Evolutionary conservation across 2,329 filamentous ascomycete species (phyloP), one percentile per base, ranked within the genome.

Genomic region (Talaromyces sp.): DNA sequence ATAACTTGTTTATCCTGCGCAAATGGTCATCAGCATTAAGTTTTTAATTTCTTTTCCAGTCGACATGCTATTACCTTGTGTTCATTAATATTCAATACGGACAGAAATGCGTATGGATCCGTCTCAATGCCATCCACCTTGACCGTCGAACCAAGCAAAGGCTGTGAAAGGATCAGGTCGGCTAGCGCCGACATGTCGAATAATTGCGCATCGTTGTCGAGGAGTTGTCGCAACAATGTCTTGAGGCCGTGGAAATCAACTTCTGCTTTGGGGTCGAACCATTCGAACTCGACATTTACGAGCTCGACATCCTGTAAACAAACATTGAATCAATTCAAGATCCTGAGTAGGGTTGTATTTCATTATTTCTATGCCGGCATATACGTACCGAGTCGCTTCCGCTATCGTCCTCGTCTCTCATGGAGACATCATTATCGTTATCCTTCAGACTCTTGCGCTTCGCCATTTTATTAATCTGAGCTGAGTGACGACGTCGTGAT

Each of bases 191-290:
- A 97, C 70, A 97, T 86, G 78, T 98, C 90, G 81, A 97, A 92
- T 35, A 96, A 84, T 66, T 89, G 85, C 56, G 90, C 86, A 80
- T 99, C 95, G 62, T 91, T 87, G 77, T 98, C 95, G 77, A 99
- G 89, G 49, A 99, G 87, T 78, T 99, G 95, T 66, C 94, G 90
- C 66, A 97, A 80, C 8, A 99, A 87, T 10, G 88, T 90, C 78
- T 97, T 97, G 71, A 96, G 86, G 66, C 95, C 95, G 79, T 98
- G 94, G 79, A 98, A 98, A 79, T 99, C 95, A 72, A 96, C 85
- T 8, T 90, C 87, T 1, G 91, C 85, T 72, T 95, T 90, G 68
- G 94, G 96, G 80, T 97, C 96, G 82, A 98, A 99, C 91, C 93
- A 98, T 82, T 99, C 95, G 73, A 99, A 99, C 70, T 98, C 94